Conservation (phyloP, 169 alveolate genomes). For the Cryptosporidium parvum region DNA sequence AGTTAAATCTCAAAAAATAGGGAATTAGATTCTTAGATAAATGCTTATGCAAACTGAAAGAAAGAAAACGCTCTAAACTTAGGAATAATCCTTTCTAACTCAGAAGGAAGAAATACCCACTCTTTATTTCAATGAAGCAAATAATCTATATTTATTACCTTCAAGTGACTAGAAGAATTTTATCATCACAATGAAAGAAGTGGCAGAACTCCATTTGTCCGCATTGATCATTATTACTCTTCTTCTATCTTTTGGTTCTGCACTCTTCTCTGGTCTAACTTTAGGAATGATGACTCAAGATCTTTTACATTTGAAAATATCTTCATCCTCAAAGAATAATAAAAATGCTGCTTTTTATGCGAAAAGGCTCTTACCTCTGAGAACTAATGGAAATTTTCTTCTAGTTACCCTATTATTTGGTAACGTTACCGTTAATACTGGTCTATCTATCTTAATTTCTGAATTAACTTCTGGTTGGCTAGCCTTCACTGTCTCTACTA, state of each 20-base stretch:
- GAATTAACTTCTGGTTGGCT: constrained; percentile 85
- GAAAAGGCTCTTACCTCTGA: constrained; percentile 86
- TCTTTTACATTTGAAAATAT: constrained; percentile 85
- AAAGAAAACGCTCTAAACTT: neutral
- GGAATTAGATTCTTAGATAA: neutral
- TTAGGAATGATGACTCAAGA: constrained; percentile 90
- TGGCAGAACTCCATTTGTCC: constrained; percentile 24
- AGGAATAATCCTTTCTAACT: neutral
- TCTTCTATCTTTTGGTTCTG: constrained; percentile 80
- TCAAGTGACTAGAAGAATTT: neutral
- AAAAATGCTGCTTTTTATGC: constrained; percentile 86
- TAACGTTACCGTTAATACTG: constrained; percentile 89
- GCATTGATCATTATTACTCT: constrained; percentile 72
- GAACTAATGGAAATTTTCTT: constrained; percentile 88
- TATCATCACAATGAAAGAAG: constrained; percentile 4
- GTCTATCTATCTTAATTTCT: constrained; percentile 87
- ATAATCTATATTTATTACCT: neutral
- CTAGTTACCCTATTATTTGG: constrained; percentile 88
- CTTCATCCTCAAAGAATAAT: constrained; percentile 80
- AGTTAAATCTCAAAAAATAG: neutral
- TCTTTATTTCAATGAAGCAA: neutral
- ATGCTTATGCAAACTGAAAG: neutral
- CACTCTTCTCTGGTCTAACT: constrained; percentile 89
- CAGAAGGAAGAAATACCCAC: neutral
- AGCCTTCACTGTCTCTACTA: constrained; percentile 86